Evolutionary conservation across 208 protist species (phyloP), one percentile per base, ranked within the genome.

Genomic region (Kentomonas sorsogonicus): DNA sequence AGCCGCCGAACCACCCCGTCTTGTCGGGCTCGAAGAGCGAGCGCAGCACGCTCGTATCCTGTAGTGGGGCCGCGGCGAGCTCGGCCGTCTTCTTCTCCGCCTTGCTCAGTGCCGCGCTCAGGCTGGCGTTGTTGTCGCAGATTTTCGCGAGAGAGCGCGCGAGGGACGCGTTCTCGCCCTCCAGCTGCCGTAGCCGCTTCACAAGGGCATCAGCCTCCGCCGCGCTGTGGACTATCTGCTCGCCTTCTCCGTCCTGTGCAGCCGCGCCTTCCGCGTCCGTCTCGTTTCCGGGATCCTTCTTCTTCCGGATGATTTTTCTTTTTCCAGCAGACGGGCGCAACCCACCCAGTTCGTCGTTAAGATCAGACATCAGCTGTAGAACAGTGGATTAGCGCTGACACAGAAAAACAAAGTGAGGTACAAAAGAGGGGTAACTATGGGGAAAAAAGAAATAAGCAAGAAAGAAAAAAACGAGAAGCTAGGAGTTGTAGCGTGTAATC

Each of bases 11-110:
- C 82, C 81, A 92, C 11, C 82, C 84, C 6, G 72, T 73, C 67
- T 89, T 86, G 56, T 89, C 79, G 0, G 77, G 75, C 53, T 87
- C 83, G 60, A 89, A 94, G 29, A 94, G 69, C 0, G 75, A 79
- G 39, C 69, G 68, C 47, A 94, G 67, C 22, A 90, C 72, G 0
- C 82, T 76, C 0, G 83, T 79, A 0, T 25, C 47, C 30, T 76
- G 29, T 3, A 88, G 53, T 5, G 79, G 78, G 22, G 60, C 48
- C 23, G 51, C 44, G 30, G 72, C 53, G 20, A 91, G 60, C 38
- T 57, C 40, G 0, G 50, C 67, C 38, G 74, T 59, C 61, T 86
- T 90, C 53, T 70, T 56, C 44, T 83, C 47, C 27, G 83, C 39
- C 5, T 43, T 3, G 0, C 63, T 46, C 4, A 91, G 45, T 38